phyloP scores from a whole-genome alignment of 2,329 filamentous ascomycete genomes.

The Botrytis cinerea region DNA sequence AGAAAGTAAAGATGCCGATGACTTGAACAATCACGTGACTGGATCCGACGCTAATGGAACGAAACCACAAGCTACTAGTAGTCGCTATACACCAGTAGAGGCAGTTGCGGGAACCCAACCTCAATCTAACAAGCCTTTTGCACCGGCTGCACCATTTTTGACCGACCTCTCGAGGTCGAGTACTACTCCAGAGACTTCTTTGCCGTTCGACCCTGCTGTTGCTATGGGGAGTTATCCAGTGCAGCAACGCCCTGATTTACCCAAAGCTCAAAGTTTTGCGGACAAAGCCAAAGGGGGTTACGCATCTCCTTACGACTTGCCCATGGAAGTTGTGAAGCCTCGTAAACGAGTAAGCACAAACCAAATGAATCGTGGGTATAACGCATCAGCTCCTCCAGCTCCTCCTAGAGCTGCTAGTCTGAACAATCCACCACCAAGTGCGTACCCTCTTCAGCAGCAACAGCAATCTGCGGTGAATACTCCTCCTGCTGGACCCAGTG shows the following conservation, averaged over 20 bases:
- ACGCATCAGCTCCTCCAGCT: slow-evolving; percentile 33
- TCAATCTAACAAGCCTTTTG: slow-evolving; percentile 34
- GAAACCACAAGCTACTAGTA: slow-evolving; percentile 32
- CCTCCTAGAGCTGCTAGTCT: slow-evolving; percentile 40
- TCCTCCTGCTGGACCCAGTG: slow-evolving; percentile 9
- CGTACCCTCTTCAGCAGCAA: slow-evolving; percentile 27
- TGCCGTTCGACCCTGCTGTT: slow-evolving; percentile 32
- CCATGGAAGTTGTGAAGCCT: slow-evolving; percentile 78
- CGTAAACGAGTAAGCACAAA: slow-evolving; percentile 64
- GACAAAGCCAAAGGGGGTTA: slow-evolving; percentile 92
- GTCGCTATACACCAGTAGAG: slow-evolving; percentile 38
- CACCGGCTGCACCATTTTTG: slow-evolving; percentile 37
- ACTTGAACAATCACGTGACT: slow-evolving; percentile 40
- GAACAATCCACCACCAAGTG: slow-evolving; percentile 31
- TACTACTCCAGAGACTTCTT: slow-evolving; percentile 24
- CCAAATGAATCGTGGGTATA: slow-evolving; percentile 35
- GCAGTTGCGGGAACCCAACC: slow-evolving; percentile 19
- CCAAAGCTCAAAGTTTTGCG: slow-evolving; percentile 78
- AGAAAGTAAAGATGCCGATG: slow-evolving; percentile 32
- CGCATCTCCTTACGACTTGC: slow-evolving; percentile 90
- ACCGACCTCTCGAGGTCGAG: slow-evolving; percentile 38
- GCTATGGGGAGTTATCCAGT: slow-evolving; percentile 30
- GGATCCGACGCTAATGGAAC: slow-evolving; percentile 30
- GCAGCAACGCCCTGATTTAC: slow-evolving; percentile 48
- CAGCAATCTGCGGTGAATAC: slow-evolving; percentile 21